Evolutionary conservation across 2,329 filamentous ascomycete genomes (phyloP), one percentile per base, ranked within the genome.

Genomic region (Coniochaeta pulveracea): DNA sequence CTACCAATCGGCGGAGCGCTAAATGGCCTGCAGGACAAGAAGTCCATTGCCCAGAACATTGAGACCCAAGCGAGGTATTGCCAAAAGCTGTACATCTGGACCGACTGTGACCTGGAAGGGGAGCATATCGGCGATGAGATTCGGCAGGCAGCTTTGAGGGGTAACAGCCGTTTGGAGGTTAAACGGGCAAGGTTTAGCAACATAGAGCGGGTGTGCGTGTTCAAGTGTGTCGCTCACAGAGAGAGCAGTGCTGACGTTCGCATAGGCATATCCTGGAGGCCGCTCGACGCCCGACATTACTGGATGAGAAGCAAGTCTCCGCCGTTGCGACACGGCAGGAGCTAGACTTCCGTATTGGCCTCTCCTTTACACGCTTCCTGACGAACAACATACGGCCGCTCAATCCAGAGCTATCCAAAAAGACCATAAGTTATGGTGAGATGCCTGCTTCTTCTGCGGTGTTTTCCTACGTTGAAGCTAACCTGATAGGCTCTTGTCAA

Each of bases 51-150:
- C 8, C 69, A 77, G 19, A 98, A 98, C 50, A 91, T 98, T 47
- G 73, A 80, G 44, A 62, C 70, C 2, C 80, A 93, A 54, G 89
- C 91, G 12, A 70, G 70, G 39, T 70, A 72, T 50, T 69, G 77
- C n/a, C 72, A 68, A 35, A 75, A 79, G 10, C 66, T 98, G 19
- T 89, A 93, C 55, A 95, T 98, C 46, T 98, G 91, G 91, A 98
- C 91, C 1, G 91, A 98, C 67, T 96, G 91, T 57, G 91, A 98
- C 64, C 77, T 88, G 35, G 91, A 98, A 65, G 91, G 91, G 22
- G 91, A 98, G 55, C 83, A 96, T 51, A 98, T 98, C 44, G 91
- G 91, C 6, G 71, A 81, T 24, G 89, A 98, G 54, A 89, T 98
- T 39, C 78, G 85, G 27, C 72, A 82, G 34, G 80, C 89, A 37